phyloP scores from a whole-genome alignment of 768 basidiomycete species.

The Tephrocybe sp. region DNA sequence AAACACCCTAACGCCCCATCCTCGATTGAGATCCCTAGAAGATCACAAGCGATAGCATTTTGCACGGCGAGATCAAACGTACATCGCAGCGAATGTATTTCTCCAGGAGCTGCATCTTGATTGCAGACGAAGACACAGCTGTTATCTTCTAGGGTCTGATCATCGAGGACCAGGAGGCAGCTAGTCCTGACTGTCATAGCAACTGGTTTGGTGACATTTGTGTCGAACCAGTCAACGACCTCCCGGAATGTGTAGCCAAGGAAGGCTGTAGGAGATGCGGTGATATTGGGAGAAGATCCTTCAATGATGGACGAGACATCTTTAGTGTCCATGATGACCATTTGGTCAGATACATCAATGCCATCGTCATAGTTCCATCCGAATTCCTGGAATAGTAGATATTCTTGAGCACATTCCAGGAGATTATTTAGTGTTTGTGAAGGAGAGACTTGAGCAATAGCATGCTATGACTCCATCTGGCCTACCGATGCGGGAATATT shows the following conservation, averaged over 20 bases:
- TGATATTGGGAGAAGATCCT: not conserved
- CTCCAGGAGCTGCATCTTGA: not conserved
- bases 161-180: not conserved
- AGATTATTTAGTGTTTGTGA: not conserved
- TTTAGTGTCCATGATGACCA: not conserved
- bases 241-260: too few species aligned
- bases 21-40: not conserved
- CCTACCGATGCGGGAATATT: not conserved
- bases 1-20: conserved; percentile 1
- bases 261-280: not conserved
- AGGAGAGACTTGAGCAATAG: not conserved
- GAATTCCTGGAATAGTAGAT: too few species aligned
- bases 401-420: not conserved
- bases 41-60: not conserved
- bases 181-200: not conserved
- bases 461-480: not conserved
- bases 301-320: not conserved
- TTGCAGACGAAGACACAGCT: conserved; percentile 1
- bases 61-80: not conserved
- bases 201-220: not conserved
- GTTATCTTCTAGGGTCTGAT: not conserved
- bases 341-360: not conserved
- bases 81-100: conserved; percentile 1
- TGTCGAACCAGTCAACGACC: not conserved
- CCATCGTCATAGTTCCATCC: too few species aligned